Evolutionary conservation across 1,284 basidiomycete genomes (phyloP), one percentile per base, ranked within the genome.

Genomic region (Veloboletus limbatus): DNA sequence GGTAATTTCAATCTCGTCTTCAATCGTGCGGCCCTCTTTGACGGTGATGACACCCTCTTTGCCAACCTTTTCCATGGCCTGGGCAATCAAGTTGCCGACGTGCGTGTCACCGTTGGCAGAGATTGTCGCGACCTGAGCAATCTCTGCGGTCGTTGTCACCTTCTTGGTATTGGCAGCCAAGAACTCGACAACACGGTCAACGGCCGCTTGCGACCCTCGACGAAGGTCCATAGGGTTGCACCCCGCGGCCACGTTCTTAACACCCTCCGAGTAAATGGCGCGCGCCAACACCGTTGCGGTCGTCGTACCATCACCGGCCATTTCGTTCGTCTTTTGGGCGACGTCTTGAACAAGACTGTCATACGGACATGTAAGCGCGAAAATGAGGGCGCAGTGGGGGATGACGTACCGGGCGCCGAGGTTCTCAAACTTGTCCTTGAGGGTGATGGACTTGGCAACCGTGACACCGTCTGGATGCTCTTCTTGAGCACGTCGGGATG

Each of bases 191-290:
- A 99, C 93, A 56, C 89, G 89, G 65, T 98, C 93, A 43, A 98
- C 96, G 48, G 95, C 96, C 28, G 93, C 92, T 68, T 98, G 96
- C 14, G 93, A 85, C 52, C 96, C 96, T 25, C 95, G 86, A 53
- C 96, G 91, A 52, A 98, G 89, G 74, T 99, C 96, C 94, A 98
- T 99, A 28, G 96, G 96, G 77, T 97, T 97, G 80, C 96, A 99
- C 17, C 96, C 93, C 11, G 96, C 96, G 33, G 96, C 95, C 49
- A 99, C 96, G 67, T 98, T 99, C 80, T 98, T 98, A 59, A 98
- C 95, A 73, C 96, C 96, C 72, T 99, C 96, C 1, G 93, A 81
- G 74, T 97, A 99, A 73, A 99, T 98, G 53, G 95, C 94, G 48
- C 92, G 88, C 8, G 96, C 92, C 49, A 98, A 85, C 44, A 98